Base-by-base conservation (phyloP, 1,139 yeast genomes). In the Tardiomyces depauwii region DNA sequence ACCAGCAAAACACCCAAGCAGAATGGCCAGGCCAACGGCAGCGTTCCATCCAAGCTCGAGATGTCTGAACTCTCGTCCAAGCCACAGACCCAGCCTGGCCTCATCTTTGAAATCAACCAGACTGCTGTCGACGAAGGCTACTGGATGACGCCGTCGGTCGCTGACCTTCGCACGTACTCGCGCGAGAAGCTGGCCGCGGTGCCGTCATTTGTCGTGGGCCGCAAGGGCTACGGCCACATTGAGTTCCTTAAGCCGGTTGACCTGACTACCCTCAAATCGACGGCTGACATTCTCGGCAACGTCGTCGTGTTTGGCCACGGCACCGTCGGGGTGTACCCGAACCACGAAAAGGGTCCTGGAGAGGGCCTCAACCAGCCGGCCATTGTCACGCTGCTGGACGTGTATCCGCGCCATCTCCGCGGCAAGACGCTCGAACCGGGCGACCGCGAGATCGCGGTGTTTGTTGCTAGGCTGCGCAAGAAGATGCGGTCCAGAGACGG, bases 351-450 rank as follows among this genome's bases (percentile, higher is more conserved):
- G 3, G 82, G 80, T 51, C 88, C 89, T 1, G 96, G 96, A 0
- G 65, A 69, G 46, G 95, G 89, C 0, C 63, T 88, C 44, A 88
- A 88, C 61, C 82, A 82, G 14, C 95, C 95, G 1, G 93, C 96
- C 0, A 81, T 84, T 0, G 78, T 88, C 4, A 80, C 93, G 0
- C 60, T 88, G 40, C 94, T 85, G 57, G 75, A 77, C 40, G 73
- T 79, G 18, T 76, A 71, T 52, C 61, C 63, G 2, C 46, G 45
- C 16, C 62, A 59, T 40, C 46, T 52, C n/a, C 47, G 49, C 12
- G 51, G 55, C 12, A 45, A 56, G 40, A 65, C 63, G 18, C 63
- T 74, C 1, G 73, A 73, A 47, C 67, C 72, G 14, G 56, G 68
- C 5, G 65, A 64, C 36, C 67, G 73, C 1, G 73, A 74, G 43